These are phyloP conservation scores for Madurella fahalii DNA, from an alignment of 2,329 filamentous ascomycete species.

Conservation along the genomic window DNA sequence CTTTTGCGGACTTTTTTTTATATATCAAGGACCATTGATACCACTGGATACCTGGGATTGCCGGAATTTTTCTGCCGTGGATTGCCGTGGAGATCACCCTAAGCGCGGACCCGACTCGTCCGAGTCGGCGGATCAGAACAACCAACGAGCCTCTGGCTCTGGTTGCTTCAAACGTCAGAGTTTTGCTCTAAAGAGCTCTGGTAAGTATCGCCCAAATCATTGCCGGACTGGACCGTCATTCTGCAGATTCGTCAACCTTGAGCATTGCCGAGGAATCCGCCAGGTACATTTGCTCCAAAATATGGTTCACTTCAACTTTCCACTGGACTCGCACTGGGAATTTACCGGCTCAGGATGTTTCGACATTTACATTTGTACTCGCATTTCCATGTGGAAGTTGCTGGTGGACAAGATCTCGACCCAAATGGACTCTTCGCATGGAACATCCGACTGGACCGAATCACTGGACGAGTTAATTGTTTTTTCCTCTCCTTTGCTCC, in stretches of 20 bases:
- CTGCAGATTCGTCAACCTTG: background rate
- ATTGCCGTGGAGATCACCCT: constrained; percentile 5
- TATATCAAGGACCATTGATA: background rate
- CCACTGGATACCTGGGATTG: background rate
- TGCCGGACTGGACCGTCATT: constrained; percentile 1
- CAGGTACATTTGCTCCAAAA: background rate
- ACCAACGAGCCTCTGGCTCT: background rate
- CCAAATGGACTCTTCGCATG: too few species aligned
- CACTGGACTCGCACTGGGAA: too few species aligned
- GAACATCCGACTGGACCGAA: too few species aligned
- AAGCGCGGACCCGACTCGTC: constrained; percentile 15
- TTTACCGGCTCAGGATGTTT: background rate
- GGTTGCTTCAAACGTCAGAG: constrained; percentile 10
- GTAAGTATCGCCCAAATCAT: constrained; percentile 10
- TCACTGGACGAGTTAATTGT: too few species aligned
- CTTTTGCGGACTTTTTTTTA: background rate
- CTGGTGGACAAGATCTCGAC: too few species aligned
- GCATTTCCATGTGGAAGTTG: too few species aligned
- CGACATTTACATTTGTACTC: too few species aligned
- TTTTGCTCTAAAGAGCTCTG: background rate
- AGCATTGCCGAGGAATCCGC: constrained; percentile 1
- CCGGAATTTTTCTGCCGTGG: constrained; percentile 8
- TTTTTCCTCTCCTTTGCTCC: too few species aligned
- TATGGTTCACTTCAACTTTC: too few species aligned
- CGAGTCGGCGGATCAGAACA: constrained; percentile 18